Base-by-base conservation (phyloP, 306 rosid genomes). In the Cucurbita argyrosperma region DNA sequence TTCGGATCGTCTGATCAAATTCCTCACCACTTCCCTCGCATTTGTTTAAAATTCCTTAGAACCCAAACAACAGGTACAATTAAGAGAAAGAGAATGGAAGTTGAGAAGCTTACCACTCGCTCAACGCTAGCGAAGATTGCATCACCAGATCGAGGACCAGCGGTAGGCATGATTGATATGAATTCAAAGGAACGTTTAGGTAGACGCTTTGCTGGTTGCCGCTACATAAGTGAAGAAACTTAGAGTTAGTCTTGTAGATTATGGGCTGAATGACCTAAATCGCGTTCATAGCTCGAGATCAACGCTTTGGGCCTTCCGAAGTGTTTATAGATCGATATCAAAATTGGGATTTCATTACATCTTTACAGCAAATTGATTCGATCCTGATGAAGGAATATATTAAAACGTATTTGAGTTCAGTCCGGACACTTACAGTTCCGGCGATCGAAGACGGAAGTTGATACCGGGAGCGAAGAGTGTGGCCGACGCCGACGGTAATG, bases 121-220 rank as follows among this genome's bases (percentile, higher is more conserved):
- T 94, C 97, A 3, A 90, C 78, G 84, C 70, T 90, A 16, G 98
- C 86, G 82, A 94, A 94, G 76, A 94, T 94, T 0, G 98, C 95
- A n/a, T 90, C 98, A 13, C 97, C 98, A 50, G 98, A 81, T 86
- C 97, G 90, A 79, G 97, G 97, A 76, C 78, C 97, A 69, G 86
- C 87, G 1, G 90, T 95, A 78, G 98, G 82, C 98, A 94, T 74
- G 57, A 37, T 65, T n/a, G 71, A 82, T 82, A 80, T 76, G 77
- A 70, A 70, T 35, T 75, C 78, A 15, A 69, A 69, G 46, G 46
- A 30, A 46, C 21, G 56, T 21, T 67, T 12, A 6, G 15, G 18
- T 3, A 12, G 19, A 45, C 72, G 55, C 40, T 21, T 54, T 38
- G 13, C 23, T 5, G 23, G 12, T 62, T 38, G 23, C 7, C 71